phyloP scores from a whole-genome alignment of 2,329 filamentous ascomycete genomes.

The Clarireedia hainanense region DNA sequence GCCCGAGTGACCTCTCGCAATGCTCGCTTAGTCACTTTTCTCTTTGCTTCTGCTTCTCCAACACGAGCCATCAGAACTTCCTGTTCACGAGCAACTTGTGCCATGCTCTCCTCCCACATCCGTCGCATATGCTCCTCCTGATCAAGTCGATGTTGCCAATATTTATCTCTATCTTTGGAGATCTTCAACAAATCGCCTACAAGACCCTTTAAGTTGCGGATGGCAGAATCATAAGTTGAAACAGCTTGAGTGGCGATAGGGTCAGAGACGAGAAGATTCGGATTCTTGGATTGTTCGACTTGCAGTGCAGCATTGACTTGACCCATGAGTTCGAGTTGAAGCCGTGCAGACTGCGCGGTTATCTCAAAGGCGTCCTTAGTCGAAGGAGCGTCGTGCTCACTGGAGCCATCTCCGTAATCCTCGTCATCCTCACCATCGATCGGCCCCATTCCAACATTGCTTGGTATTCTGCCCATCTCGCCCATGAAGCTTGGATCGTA shows the following conservation, averaged over 20 bases:
- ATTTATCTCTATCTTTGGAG: conserved; percentile 85
- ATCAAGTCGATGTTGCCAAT: conserved; percentile 93
- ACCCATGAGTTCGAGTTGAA: conserved; percentile 85
- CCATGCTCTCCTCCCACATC: conserved; percentile 99
- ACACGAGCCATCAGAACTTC: conserved; percentile 83
- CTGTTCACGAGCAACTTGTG: conserved; percentile 88
- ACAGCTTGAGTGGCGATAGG: conserved; percentile 69
- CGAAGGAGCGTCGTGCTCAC: conserved; percentile 65
- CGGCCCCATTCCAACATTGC: conserved; percentile 15
- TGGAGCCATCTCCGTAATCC: conserved; percentile 73
- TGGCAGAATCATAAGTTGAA: conserved; percentile 79
- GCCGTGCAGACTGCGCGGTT: conserved; percentile 85
- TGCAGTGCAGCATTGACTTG: conserved; percentile 79
- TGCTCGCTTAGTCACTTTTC: conserved; percentile 80
- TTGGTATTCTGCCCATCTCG: conserved; percentile 26
- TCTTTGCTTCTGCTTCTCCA: conserved; percentile 83
- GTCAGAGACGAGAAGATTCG: conserved; percentile 67
- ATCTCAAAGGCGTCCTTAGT: conserved; percentile 95
- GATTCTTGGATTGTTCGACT: conserved; percentile 60
- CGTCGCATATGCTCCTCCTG: conserved; percentile 84
- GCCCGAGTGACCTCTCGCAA: conserved; percentile 73
- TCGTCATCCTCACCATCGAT: conserved; percentile 59
- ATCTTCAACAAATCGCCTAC: conserved; percentile 85
- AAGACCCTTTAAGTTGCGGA: conserved; percentile 77
- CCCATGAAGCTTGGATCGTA: conserved; percentile 48